A percentile compares a stretch with the other conserved stretches of the same genome.
These are phyloP conservation scores for Mycena capillaripes DNA, from an alignment of 768 basidiomycete genomes.

Conservation along the genomic window DNA sequence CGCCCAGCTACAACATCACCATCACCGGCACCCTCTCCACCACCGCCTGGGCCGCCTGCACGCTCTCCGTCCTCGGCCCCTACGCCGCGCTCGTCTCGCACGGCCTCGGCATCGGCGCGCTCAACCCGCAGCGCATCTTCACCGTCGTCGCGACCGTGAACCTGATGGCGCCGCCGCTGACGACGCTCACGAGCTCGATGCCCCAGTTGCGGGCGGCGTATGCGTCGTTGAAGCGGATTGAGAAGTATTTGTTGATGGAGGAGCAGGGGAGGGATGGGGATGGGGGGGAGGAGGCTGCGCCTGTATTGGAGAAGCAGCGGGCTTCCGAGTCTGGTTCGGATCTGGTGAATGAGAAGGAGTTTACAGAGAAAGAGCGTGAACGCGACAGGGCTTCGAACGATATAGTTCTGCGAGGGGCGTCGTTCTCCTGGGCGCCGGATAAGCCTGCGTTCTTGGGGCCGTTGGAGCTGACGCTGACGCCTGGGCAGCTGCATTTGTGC, in stretches of 20 bases:
- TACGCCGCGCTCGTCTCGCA: slow-evolving; percentile 25
- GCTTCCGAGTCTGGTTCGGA: too few relatives aligned
- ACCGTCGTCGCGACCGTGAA: slow-evolving; percentile 21
- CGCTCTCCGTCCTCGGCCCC: slow-evolving; percentile 24
- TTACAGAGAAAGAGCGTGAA: too few relatives aligned
- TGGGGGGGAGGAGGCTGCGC: too few relatives aligned
- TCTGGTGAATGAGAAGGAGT: too few relatives aligned
- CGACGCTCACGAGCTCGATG: background rate
- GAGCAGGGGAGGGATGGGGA: too few relatives aligned
- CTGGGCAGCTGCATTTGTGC: background rate
- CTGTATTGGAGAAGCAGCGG: too few relatives aligned
- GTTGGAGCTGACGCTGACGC: background rate
- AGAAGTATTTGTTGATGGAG: slow-evolving; percentile 21
- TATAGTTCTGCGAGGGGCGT: background rate
- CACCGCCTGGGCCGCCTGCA: slow-evolving; percentile 16
- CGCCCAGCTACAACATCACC: slow-evolving; percentile 26
- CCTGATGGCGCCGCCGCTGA: slow-evolving; percentile 8
- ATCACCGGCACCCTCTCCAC: slow-evolving; percentile 19
- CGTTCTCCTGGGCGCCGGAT: slow-evolving; percentile 26
- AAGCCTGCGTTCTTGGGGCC: slow-evolving; percentile 24
- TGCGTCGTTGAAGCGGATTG: slow-evolving; percentile 13
- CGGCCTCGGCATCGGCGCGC: background rate
- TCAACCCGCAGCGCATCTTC: slow-evolving; percentile 24
- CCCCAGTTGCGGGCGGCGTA: slow-evolving; percentile 18
- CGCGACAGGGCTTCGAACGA: too few relatives aligned